These are phyloP conservation scores for Tremella yokohamensis DNA, from an alignment of 768 basidiomycete genomes.

Conservation along the genomic window DNA sequence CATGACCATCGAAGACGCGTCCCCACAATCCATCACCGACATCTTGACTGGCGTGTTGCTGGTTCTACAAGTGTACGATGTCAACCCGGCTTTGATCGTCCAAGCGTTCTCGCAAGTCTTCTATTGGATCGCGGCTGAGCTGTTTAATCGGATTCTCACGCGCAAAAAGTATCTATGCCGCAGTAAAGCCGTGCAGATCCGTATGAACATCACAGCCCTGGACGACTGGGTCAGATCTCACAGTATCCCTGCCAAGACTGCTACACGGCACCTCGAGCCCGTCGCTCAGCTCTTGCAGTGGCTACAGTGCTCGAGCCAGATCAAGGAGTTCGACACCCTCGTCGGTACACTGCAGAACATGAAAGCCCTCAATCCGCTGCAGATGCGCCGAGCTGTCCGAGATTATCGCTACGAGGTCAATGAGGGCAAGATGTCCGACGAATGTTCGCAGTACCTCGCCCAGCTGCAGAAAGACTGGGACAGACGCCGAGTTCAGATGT, in stretches of 20 bases:
- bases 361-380: slow-evolving; percentile 82
- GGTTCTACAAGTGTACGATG: slow-evolving; percentile 74
- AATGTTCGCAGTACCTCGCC: slow-evolving; percentile 87
- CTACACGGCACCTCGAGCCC: slow-evolving; percentile 70
- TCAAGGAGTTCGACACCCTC: slow-evolving; percentile 79
- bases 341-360: slow-evolving; percentile 86
- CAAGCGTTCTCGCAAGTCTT: slow-evolving; percentile 98
- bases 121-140: slow-evolving; percentile 89
- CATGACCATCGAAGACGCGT: background rate
- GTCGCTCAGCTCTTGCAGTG: slow-evolving; percentile 65
- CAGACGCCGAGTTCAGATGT: slow-evolving; percentile 76
- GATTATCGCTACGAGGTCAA: slow-evolving; percentile 85
- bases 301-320: slow-evolving; percentile 74
- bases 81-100: slow-evolving; percentile 77
- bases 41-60: slow-evolving; percentile 83
- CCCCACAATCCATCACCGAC: slow-evolving; percentile 58
- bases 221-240: slow-evolving; percentile 89
- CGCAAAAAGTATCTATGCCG: slow-evolving; percentile 93
- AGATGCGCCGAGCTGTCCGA: slow-evolving; percentile 90
- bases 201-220: slow-evolving; percentile 74
- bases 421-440: slow-evolving; percentile 88
- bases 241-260: slow-evolving; percentile 73
- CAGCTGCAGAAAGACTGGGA: slow-evolving; percentile 99
- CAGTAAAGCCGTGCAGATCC: slow-evolving; percentile 79
- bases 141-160: slow-evolving; percentile 52